phyloP scores from a whole-genome alignment of 768 basidiomycete species.

The Boletus rufocinnamomeus region DNA sequence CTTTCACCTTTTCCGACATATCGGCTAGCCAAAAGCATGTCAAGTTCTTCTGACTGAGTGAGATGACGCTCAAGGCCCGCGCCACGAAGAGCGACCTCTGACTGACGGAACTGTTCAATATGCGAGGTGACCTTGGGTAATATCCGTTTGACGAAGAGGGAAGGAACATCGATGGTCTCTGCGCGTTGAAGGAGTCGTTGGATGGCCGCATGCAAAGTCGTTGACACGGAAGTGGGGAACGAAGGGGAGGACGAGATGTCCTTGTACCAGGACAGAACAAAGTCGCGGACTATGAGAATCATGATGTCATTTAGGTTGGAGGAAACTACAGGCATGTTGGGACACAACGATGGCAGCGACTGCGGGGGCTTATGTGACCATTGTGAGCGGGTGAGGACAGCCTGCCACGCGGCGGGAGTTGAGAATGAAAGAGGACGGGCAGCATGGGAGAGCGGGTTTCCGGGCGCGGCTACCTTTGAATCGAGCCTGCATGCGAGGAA shows the following conservation, averaged over 20 bases:
- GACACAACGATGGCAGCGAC: slow-evolving; percentile 65
- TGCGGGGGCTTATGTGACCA: slow-evolving; percentile 80
- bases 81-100: slow-evolving; percentile 83
- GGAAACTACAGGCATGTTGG: slow-evolving; percentile 65
- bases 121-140: slow-evolving; percentile 89
- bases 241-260: slow-evolving; percentile 83
- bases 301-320: slow-evolving; percentile 78
- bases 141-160: slow-evolving; percentile 78
- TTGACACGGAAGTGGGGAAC: slow-evolving; percentile 85
- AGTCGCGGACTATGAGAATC: slow-evolving; percentile 80
- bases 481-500: slow-evolving; percentile 63
- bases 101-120: slow-evolving; percentile 86
- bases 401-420: slow-evolving; percentile 94
- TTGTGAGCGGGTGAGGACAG: slow-evolving; percentile 81
- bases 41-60: slow-evolving; percentile 88
- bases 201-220: slow-evolving; percentile 66
- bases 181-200: slow-evolving; percentile 58
- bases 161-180: slow-evolving; percentile 65
- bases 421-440: slow-evolving; percentile 83
- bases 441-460: slow-evolving; percentile 50
- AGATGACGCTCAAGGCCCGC: slow-evolving; percentile 78
- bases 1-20: slow-evolving; percentile 68
- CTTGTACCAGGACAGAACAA: slow-evolving; percentile 88
- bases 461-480: slow-evolving; percentile 34
- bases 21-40: slow-evolving; percentile 79